Evolutionary conservation across 768 basidiomycete genomes (phyloP).

Genomic region (Suillus cothurnatus): DNA sequence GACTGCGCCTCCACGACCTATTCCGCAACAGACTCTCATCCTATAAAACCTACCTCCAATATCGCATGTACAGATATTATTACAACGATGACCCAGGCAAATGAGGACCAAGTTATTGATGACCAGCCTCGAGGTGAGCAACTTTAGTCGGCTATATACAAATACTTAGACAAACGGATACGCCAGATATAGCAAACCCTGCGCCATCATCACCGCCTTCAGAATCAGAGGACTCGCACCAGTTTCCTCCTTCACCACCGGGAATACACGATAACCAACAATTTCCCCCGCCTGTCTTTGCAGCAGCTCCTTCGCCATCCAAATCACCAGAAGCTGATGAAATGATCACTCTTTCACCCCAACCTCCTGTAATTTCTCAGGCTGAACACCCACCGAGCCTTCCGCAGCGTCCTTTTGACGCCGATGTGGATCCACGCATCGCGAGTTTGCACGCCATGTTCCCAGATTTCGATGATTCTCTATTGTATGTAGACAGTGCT

Average conservation of each 20-base stretch:
- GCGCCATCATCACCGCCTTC: not conserved
- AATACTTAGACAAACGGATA: not conserved
- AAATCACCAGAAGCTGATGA: not conserved
- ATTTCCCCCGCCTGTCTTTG: not conserved
- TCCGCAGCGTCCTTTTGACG: slow-evolving; percentile 1
- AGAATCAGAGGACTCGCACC: not conserved
- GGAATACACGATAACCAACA: slow-evolving; percentile 3
- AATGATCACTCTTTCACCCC: slow-evolving; percentile 3
- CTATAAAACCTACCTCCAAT: not conserved
- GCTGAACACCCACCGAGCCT: not conserved
- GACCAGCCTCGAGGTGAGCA: not conserved
- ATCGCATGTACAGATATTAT: not conserved
- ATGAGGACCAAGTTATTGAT: not conserved
- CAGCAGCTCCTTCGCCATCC: not conserved
- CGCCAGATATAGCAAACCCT: slow-evolving; percentile 8
- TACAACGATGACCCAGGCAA: not conserved
- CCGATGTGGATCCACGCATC: slow-evolving; percentile 46
- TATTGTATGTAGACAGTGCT: slow-evolving; percentile 51
- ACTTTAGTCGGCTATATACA: not conserved
- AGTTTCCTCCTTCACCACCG: slow-evolving; percentile 4
- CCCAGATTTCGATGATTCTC: slow-evolving; percentile 75
- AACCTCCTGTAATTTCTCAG: not conserved
- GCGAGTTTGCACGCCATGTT: slow-evolving; percentile 67
- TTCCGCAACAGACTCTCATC: slow-evolving; percentile 1
- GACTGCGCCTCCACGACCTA: not conserved